Evolutionary conservation across 2,329 filamentous ascomycete species (phyloP), one percentile per base, ranked within the genome.

Genomic region (Trichoderma sp.): DNA sequence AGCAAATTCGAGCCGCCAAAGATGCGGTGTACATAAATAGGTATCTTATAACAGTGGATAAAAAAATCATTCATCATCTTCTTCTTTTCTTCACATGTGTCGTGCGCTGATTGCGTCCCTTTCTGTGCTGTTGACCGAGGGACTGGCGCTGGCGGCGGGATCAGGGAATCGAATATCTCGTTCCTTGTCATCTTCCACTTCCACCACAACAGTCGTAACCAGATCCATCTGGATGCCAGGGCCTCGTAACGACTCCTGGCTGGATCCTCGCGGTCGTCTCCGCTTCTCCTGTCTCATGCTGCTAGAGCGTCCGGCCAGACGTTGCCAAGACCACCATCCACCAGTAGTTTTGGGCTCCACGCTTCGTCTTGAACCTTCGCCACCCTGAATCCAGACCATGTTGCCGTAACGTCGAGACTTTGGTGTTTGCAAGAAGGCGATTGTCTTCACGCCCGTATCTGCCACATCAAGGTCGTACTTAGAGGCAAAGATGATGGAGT

Each of bases 361-460:
- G 58, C 58, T 15, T 68, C 73, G 15, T 43, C 63, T 55, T 28
- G 39, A 61, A 36, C 59, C 47, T 28, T 50, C 64, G 39, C 79
- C 79, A 2, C 79, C 79, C 26, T 80, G 78, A n/a, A 81, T 78
- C 23, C 78, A 80, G 1, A 84, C 81, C 12, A 82, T 81, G 69
- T 85, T 85, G 5, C 84, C 84, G 50, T 82, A 83, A 23, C 77
- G 78, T 4, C 80, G 78, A 11, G 77, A 78, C 4, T 76, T 76
- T 0, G 82, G 79, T 1, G 82, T 82, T 23, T 84, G 80, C 78
- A 87, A 82, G 69, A 87, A 87, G 0, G 83, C 79, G 70, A 89
- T 88, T 0, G 86, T 88, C 23, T 82, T 80, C 9, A 88, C 74
- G 0, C 87, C 87, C 0, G 84, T 84, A 20, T 87, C 84, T 12